Conservation (phyloP, 345 rosid genomes). For the Triadica sebifera region DNA sequence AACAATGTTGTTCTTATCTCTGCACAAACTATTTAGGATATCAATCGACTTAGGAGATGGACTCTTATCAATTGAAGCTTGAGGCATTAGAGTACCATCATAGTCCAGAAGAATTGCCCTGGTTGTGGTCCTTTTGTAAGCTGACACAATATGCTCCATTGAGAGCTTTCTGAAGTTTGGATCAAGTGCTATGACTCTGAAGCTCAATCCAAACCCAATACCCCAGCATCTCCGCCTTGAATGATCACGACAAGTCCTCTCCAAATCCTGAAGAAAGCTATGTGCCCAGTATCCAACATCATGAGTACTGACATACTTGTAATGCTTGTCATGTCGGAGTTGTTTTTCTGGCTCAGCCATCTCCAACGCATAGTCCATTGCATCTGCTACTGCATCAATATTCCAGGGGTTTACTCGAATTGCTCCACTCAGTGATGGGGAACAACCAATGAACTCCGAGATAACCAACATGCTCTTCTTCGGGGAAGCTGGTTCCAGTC, state of each 20-base stretch:
- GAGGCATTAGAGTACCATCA: constrained; percentile 89
- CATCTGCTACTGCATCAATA: constrained; percentile 83
- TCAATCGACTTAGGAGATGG: constrained; percentile 61
- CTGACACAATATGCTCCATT: constrained; percentile 75
- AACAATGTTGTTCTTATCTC: constrained; percentile 67
- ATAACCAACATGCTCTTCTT: constrained; percentile 88
- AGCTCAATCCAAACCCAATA: constrained; percentile 85
- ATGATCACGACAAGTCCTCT: constrained; percentile 76
- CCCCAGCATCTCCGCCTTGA: constrained; percentile 73
- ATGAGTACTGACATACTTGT: constrained; percentile 81
- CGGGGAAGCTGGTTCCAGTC: constrained; percentile 42
- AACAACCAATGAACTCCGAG: constrained; percentile 91
- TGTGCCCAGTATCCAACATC: constrained; percentile 91
- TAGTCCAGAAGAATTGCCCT: constrained; percentile 79
- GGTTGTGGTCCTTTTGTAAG: constrained; percentile 63
- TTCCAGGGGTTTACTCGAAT: constrained; percentile 90
- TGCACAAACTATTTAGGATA: constrained; percentile 60
- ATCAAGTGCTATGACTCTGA: constrained; percentile 76
- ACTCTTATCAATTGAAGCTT: constrained; percentile 66
- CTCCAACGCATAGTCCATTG: constrained; percentile 73
- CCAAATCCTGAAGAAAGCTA: constrained; percentile 82
- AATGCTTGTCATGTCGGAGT: constrained; percentile 88
- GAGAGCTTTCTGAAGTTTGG: constrained; percentile 77
- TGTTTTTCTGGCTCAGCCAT: constrained; percentile 69
- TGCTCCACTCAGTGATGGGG: constrained; percentile 89